A percentile compares a stretch with the other conserved stretches of the same genome.
phyloP scores from a whole-genome alignment of 176 grass and related monocot species.

The Eleusine coracana region DNA sequence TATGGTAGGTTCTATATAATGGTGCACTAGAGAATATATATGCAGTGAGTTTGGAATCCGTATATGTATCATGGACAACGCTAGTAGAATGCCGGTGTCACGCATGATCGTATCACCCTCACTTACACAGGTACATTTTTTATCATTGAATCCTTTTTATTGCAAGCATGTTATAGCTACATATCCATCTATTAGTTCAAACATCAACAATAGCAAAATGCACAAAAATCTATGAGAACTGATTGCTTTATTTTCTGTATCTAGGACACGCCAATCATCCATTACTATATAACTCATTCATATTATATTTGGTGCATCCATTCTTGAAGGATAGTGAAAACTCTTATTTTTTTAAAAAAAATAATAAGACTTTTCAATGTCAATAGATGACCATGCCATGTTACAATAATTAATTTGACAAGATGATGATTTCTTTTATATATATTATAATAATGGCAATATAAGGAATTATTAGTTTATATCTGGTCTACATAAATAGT shows the following conservation, averaged over 20 bases:
- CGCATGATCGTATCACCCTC: constrained; percentile 93
- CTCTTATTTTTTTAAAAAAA: not conserved
- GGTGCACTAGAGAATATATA: constrained; percentile 84
- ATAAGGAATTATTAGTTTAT: not conserved
- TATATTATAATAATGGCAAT: not conserved
- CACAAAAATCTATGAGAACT: not conserved
- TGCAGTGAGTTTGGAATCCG: constrained; percentile 94
- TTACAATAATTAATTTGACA: constrained; percentile 42
- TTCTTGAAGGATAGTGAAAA: constrained; percentile 73
- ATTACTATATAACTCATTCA: constrained; percentile 92
- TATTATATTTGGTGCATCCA: constrained; percentile 96
- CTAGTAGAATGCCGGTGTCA: constrained; percentile 93
- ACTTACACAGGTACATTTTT: constrained; percentile 81
- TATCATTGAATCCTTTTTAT: constrained; percentile 46
- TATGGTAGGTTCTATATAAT: constrained; percentile 76
- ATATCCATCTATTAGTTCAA: constrained; percentile 39
- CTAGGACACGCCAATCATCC: constrained; percentile 95
- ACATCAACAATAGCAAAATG: constrained; percentile 42
- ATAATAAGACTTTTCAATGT: not conserved
- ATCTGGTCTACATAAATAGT: not conserved
- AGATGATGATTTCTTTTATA: too few species aligned
- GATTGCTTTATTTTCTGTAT: constrained; percentile 32
- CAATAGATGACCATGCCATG: constrained; percentile 11
- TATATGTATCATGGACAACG: constrained; percentile 98
- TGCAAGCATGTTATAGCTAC: constrained; percentile 6